phyloP scores from a whole-genome alignment of 2,329 filamentous ascomycete genomes.

The Nakataea oryzae region DNA sequence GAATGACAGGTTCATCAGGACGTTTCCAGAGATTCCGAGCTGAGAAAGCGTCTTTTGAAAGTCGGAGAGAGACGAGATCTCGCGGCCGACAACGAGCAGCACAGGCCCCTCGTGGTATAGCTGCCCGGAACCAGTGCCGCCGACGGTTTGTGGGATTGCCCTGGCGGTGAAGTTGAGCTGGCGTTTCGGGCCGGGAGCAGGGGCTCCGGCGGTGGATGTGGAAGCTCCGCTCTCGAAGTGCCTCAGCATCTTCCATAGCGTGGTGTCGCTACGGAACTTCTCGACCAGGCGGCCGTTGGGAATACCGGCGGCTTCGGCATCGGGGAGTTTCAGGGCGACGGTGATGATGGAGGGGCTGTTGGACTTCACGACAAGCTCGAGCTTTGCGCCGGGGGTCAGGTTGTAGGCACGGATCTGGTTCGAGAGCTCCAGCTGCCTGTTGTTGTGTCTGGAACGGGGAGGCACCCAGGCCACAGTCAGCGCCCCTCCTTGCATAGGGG shows the following conservation, averaged over 20 bases:
- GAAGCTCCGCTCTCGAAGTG: conserved; percentile 57
- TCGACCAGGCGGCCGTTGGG: conserved; percentile 62
- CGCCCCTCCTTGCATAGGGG: conserved; percentile 2
- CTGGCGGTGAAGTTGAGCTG: conserved; percentile 73
- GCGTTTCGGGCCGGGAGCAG: conserved; percentile 37
- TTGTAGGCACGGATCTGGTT: conserved; percentile 75
- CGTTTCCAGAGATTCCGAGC: conserved; percentile 73
- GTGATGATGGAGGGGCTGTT: conserved; percentile 78
- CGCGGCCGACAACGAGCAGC: conserved; percentile 72
- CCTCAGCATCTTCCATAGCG: conserved; percentile 80
- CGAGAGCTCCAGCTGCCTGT: conserved; percentile 78
- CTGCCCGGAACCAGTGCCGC: conserved; percentile 54
- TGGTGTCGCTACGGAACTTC: conserved; percentile 81
- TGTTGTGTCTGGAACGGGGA: conserved; percentile 51
- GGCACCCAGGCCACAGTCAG: background rate
- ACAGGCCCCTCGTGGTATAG: conserved; percentile 83
- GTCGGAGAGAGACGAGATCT: conserved; percentile 66
- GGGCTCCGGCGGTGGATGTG: background rate
- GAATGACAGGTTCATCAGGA: conserved; percentile 69
- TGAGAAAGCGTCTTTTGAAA: conserved; percentile 84
- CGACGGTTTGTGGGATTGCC: conserved; percentile 53
- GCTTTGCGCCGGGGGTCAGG: conserved; percentile 74
- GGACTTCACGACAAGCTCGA: conserved; percentile 82
- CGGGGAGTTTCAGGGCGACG: conserved; percentile 77
- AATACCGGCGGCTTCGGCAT: conserved; percentile 50